These are phyloP conservation scores for Colletotrichum sojae DNA, from an alignment of 2,329 filamentous ascomycete genomes.

Conservation along the genomic window DNA sequence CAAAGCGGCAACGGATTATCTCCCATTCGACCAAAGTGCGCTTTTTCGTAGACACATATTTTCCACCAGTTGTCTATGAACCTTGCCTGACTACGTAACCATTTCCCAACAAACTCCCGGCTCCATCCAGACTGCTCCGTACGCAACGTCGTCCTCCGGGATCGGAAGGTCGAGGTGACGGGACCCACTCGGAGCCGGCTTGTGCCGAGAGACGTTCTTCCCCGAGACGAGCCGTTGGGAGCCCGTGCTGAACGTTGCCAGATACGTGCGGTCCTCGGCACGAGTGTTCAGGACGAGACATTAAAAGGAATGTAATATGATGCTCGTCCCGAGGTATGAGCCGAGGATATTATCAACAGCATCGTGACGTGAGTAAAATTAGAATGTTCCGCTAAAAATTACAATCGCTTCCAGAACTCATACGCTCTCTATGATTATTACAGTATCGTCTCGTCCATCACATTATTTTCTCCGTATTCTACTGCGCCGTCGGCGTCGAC, in stretches of 20 bases:
- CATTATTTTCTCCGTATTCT: neutral
- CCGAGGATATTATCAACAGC: too few species aligned
- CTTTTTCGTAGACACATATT: neutral
- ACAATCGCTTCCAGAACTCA: too few species aligned
- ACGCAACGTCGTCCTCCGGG: conserved; percentile 4
- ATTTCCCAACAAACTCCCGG: conserved; percentile 13
- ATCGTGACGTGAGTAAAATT: too few species aligned
- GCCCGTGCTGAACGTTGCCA: too few species aligned
- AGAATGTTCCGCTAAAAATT: too few species aligned
- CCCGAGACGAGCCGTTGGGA: neutral
- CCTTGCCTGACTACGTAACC: neutral
- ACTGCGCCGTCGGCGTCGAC: neutral
- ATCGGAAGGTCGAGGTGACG: conserved; percentile 13
- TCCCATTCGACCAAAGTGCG: neutral
- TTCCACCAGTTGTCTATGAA: too few species aligned
- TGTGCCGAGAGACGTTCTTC: conserved; percentile 22
- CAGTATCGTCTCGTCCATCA: neutral
- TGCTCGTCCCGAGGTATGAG: too few species aligned
- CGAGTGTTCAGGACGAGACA: too few species aligned
- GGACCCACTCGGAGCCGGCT: conserved; percentile 15
- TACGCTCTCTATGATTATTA: neutral
- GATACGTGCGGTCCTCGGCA: too few species aligned
- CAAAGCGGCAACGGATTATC: neutral
- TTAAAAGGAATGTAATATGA: too few species aligned
- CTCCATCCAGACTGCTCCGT: neutral